phyloP scores from a whole-genome alignment of 768 basidiomycete species.

The Suillus subaureus region DNA sequence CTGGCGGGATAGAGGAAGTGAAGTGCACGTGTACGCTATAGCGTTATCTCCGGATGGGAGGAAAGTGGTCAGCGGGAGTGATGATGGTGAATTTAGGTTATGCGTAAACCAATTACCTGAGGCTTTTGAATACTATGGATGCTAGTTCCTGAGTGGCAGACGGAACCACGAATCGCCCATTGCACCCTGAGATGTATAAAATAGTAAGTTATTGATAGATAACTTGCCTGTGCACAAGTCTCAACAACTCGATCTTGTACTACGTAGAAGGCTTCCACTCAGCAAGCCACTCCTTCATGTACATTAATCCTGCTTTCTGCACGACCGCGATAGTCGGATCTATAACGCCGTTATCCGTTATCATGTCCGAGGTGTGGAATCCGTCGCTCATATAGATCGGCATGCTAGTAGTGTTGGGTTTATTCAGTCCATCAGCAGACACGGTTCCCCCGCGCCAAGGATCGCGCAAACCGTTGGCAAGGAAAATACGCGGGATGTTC shows the following conservation, averaged over 20 bases:
- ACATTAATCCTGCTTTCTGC: constrained; percentile 51
- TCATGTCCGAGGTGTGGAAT: constrained; percentile 71
- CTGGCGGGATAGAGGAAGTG: no score
- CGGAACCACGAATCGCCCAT: neutral
- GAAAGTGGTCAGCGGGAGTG: no score
- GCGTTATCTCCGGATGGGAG: no score
- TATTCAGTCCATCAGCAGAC: constrained; percentile 52
- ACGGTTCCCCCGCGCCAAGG: constrained; percentile 74
- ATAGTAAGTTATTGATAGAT: neutral
- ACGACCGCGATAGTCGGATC: constrained; percentile 58
- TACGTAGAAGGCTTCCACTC: constrained; percentile 30
- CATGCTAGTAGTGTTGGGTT: constrained; percentile 52
- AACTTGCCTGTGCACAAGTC: neutral
- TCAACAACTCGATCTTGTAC: neutral
- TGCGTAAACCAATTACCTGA: neutral
- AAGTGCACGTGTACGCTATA: no score
- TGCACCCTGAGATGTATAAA: neutral
- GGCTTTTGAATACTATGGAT: neutral
- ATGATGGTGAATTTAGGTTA: no score
- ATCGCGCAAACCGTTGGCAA: constrained; percentile 66
- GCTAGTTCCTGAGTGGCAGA: neutral
- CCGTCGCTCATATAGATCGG: constrained; percentile 62
- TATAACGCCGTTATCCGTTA: constrained; percentile 37
- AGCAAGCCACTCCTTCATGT: constrained; percentile 59
- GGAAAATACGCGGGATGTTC: constrained; percentile 60